These are phyloP conservation scores for Parachlorella kessleri DNA, from an alignment of 139 green algal species.

Conservation along the genomic window DNA sequence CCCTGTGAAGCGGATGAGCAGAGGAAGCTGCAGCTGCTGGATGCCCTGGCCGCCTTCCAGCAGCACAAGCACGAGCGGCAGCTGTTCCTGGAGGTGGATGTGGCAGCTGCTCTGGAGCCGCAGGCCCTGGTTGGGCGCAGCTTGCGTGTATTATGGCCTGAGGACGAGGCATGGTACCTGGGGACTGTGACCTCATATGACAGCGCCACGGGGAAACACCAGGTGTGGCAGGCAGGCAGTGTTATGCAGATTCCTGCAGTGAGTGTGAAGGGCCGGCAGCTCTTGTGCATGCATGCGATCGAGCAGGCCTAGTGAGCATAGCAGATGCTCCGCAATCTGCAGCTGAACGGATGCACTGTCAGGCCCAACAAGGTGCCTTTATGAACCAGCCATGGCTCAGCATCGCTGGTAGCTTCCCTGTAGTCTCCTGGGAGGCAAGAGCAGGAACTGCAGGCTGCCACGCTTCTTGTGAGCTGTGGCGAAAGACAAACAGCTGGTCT, in stretches of 20 bases:
- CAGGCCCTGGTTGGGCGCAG: constrained; percentile 47
- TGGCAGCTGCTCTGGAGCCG: constrained; percentile 31
- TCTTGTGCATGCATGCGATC: no score
- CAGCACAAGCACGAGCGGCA: not conserved
- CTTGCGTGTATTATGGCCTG: constrained; percentile 63
- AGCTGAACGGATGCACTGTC: no score
- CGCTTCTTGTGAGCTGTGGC: no score
- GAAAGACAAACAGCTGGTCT: no score
- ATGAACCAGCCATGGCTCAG: no score
- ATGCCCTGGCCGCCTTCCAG: not conserved
- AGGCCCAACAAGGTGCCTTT: no score
- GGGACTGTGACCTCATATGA: constrained; percentile 45
- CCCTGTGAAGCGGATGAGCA: not conserved
- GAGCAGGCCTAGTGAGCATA: no score
- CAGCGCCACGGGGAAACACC: constrained; percentile 44
- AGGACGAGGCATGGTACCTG: constrained; percentile 71
- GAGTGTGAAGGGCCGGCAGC: no score
- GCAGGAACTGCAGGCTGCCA: no score
- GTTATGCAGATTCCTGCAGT: not conserved
- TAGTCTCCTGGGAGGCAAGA: no score
- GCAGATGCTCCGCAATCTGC: no score
- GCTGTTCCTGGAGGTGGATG: constrained; percentile 45
- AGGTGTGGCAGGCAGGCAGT: constrained; percentile 18
- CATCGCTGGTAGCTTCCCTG: no score
- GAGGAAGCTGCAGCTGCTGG: constrained; percentile 1